Evolutionary conservation across 164 flowering plant genomes (phyloP).

Genomic region (Litsea cubeba): DNA sequence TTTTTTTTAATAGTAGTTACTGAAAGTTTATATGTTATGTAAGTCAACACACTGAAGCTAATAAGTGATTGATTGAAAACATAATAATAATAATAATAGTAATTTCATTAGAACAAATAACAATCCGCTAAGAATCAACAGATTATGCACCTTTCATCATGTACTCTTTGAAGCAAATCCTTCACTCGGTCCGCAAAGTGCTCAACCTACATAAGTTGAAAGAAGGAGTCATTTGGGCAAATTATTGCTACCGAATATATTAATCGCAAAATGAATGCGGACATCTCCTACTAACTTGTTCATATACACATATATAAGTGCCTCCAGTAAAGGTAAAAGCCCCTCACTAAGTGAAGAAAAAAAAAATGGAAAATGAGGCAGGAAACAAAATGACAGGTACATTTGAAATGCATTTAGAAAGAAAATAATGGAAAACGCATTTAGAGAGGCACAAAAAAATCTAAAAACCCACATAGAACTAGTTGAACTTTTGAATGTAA

Average conservation of each 20-base stretch:
- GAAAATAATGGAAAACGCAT: not conserved
- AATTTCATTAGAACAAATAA: not conserved
- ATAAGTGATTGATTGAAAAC: not conserved
- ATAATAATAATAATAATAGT: too few relatives aligned
- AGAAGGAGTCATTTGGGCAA: not conserved
- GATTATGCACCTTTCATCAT: slow-evolving; percentile 41
- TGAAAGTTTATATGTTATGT: too few relatives aligned
- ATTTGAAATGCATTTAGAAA: not conserved
- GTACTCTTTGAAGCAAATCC: slow-evolving; percentile 45
- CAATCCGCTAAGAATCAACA: not conserved
- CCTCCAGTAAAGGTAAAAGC: not conserved
- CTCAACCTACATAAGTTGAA: slow-evolving; percentile 50
- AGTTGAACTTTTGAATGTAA: too few relatives aligned
- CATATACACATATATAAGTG: not conserved
- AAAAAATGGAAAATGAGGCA: not conserved
- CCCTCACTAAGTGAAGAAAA: too few relatives aligned
- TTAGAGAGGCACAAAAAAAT: too few relatives aligned
- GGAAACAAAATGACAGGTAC: not conserved
- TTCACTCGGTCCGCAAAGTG: slow-evolving; percentile 65
- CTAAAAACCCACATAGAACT: too few relatives aligned
- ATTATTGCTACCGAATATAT: not conserved
- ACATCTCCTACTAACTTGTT: not conserved
- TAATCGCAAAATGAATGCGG: not conserved
- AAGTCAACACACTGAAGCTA: too few relatives aligned
- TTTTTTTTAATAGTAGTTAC: too few relatives aligned